Evolutionary conservation across 73 alveolate species (phyloP).

Genomic region (Paramecium bursaria): DNA sequence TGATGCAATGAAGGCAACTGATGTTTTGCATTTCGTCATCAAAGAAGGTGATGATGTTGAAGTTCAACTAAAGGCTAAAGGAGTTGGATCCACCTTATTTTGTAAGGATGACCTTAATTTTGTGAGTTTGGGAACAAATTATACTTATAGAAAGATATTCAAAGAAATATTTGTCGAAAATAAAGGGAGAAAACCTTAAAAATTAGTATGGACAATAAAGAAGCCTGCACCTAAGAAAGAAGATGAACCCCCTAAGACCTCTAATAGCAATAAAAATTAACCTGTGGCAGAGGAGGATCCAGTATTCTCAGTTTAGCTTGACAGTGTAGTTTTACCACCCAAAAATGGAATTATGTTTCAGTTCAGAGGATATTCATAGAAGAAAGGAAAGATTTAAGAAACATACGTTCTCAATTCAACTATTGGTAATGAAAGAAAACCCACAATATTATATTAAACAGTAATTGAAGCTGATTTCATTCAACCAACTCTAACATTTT

Average conservation of each 20-base stretch:
- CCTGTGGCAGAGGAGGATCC: slow-evolving; percentile 78
- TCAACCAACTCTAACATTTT: slow-evolving; percentile 94
- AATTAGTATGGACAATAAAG: slow-evolving; percentile 89
- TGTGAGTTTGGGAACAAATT: slow-evolving; percentile 98
- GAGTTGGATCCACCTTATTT: slow-evolving; percentile 97
- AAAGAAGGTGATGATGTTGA: slow-evolving; percentile 99
- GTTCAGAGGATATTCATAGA: slow-evolving; percentile 82
- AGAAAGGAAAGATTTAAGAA: slow-evolving; percentile 89
- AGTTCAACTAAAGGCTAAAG: slow-evolving; percentile 97
- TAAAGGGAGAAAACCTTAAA: slow-evolving; percentile 98
- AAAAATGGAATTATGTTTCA: slow-evolving; percentile 82
- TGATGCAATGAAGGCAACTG: slow-evolving; percentile 93
- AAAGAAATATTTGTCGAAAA: slow-evolving; percentile 97
- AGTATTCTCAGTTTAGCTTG: slow-evolving; percentile 91
- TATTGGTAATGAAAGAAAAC: slow-evolving; percentile 98
- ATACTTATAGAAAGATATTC: slow-evolving; percentile 93
- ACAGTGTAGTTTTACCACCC: slow-evolving; percentile 78
- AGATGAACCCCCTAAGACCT: slow-evolving; percentile 49
- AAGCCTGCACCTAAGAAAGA: slow-evolving; percentile 74
- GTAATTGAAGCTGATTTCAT: slow-evolving; percentile 97
- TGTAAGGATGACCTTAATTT: slow-evolving; percentile 94
- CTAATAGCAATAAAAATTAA: slow-evolving; percentile 65
- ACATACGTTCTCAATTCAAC: slow-evolving; percentile 88
- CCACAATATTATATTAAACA: slow-evolving; percentile 92
- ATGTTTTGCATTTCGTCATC: slow-evolving; percentile 94